These are phyloP conservation scores for Datisca glomerata DNA, from an alignment of 306 rosid genomes.

Conservation along the genomic window DNA sequence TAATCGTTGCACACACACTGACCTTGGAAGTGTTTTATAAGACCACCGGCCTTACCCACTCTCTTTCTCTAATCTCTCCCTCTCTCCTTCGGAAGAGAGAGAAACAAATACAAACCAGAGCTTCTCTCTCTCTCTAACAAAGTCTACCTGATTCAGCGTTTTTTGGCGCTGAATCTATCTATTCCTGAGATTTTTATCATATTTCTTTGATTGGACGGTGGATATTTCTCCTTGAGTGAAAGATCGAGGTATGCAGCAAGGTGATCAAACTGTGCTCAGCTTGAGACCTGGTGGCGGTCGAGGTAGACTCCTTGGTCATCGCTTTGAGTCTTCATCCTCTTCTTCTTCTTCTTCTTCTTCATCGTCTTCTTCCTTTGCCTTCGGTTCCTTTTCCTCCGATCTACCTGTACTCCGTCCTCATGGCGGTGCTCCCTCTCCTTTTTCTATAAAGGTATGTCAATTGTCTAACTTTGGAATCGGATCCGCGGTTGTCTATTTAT, in stretches of 20 bases:
- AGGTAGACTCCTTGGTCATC: slow-evolving; percentile 59
- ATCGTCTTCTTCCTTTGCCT: slow-evolving; percentile 37
- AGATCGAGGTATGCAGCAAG: slow-evolving; percentile 97
- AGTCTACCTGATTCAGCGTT: slow-evolving; percentile 34
- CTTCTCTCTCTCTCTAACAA: slow-evolving; percentile 12
- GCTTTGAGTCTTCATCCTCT: slow-evolving; percentile 55
- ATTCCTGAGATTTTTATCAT: not conserved
- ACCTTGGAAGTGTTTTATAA: slow-evolving; percentile 11
- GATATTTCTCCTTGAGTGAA: slow-evolving; percentile 19
- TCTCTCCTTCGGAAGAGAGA: slow-evolving; percentile 57
- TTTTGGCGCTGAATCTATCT: slow-evolving; percentile 36
- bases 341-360: slow-evolving; percentile 31
- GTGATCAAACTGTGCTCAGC: slow-evolving; percentile 31
- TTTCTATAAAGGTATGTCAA: slow-evolving; percentile 48
- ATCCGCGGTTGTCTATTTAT: too few species aligned
- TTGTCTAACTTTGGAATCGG: too few species aligned
- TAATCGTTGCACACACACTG: too few species aligned
- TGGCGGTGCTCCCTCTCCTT: slow-evolving; percentile 29
- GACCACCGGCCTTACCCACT: not conserved
- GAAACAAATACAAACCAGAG: slow-evolving; percentile 25
- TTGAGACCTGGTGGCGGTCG: slow-evolving; percentile 99
- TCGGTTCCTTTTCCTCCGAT: slow-evolving; percentile 67
- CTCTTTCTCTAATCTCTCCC: slow-evolving; percentile 22
- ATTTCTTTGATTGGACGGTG: slow-evolving; percentile 21
- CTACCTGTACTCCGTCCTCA: slow-evolving; percentile 47